Evolutionary conservation across 129 eudicot genomes (phyloP).

Genomic region (Helianthus annuus): DNA sequence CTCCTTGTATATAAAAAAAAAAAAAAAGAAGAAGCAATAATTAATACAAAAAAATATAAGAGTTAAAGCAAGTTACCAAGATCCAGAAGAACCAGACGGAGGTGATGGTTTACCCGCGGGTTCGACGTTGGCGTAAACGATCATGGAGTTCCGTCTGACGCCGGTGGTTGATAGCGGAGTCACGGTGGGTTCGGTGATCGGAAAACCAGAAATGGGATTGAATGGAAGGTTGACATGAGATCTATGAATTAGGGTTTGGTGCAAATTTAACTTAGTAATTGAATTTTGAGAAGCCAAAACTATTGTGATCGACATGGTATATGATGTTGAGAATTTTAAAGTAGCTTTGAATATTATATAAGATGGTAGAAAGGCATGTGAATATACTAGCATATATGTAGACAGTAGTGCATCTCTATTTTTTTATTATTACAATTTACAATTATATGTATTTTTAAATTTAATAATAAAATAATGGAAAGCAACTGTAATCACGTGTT

Average conservation of each 20-base stretch:
- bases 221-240: conserved; percentile 18
- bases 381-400: conserved; percentile 13
- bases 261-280: conserved; percentile 15
- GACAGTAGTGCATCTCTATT: not conserved
- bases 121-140: conserved; percentile 25
- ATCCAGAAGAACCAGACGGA: conserved; percentile 28
- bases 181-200: conserved; percentile 4
- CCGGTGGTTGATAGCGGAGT: conserved; percentile 22
- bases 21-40: not conserved
- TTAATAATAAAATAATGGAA: not conserved
- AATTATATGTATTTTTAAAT: not conserved
- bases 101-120: conserved; percentile 34
- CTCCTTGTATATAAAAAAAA: not conserved
- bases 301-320: conserved; percentile 30
- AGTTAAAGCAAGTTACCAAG: conserved; percentile 27
- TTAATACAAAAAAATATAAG: not conserved
- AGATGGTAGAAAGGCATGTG: conserved; percentile 9
- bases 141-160: conserved; percentile 26
- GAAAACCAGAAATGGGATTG: conserved; percentile 35
- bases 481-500: conserved; percentile 22
- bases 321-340: conserved; percentile 17
- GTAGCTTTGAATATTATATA: not conserved
- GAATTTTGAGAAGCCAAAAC: conserved; percentile 26
- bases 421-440: not conserved
- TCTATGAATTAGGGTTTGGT: conserved; percentile 23